Evolutionary conservation across 768 basidiomycete genomes (phyloP), one percentile per base, ranked within the genome.

Genomic region (Nidularia sp.): DNA sequence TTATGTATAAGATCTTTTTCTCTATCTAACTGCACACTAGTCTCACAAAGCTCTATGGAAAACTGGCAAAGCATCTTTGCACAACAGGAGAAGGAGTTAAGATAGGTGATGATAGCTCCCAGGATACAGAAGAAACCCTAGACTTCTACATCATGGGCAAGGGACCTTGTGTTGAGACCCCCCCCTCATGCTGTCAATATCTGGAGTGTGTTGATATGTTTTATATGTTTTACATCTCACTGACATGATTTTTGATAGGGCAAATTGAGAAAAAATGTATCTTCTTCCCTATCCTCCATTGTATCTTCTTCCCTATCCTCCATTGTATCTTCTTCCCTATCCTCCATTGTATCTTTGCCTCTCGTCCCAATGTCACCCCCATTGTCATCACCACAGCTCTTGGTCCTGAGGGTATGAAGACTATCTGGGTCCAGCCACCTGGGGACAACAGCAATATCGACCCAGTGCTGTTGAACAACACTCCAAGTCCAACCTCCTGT

Each of bases 311-410:
- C 1, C 18, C 18, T 18, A 18, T 18, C 18, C 18, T 18, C 18
- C 18, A 18, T 18, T 18, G 18, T 18, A 18, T 18, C 18, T 50
- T 50, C 49, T 50, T 50, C 49, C 49, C 49, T 31, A 35, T 18
- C 49, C 49, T 50, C 41, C 49, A 50, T 41, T 13, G 15, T 39
- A 39, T 39, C 36, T 42, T 4, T 18, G 6, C 34, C 25, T 39
- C 8, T 32, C 49, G 29, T 50, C 49, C 49, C 35, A 50, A 50
- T 39, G 34, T 50, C 12, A 42, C 36, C 31, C 49, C 49, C 18
- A 50, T 50, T 2, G 33, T 50, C 34, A 42, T 50, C 34, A 42
- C 49, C 49, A 50, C 49, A 1, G 18, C 49, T 15, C 49, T 50
- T 36, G 49, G 49, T 41, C 49, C 34, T 13, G 18, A 42, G 36